A percentile compares a stretch with the other conserved stretches of the same genome.
These are phyloP conservation scores for Bipolaris bicolor DNA, from an alignment of 2,329 filamentous ascomycete genomes.

Conservation along the genomic window DNA sequence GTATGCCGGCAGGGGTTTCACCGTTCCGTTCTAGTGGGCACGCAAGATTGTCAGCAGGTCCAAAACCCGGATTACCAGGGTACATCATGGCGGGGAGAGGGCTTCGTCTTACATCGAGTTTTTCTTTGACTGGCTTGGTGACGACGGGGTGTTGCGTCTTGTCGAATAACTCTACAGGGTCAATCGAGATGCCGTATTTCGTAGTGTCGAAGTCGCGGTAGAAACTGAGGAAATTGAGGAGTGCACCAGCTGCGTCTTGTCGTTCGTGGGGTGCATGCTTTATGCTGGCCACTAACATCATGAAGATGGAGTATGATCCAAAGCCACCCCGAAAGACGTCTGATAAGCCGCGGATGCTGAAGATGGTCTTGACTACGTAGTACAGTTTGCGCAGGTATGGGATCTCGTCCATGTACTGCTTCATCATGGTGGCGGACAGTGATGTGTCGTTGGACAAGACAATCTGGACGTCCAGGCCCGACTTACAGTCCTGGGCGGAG, in stretches of 20 bases:
- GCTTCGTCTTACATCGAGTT: slow-evolving; percentile 24
- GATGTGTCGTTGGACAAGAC: slow-evolving; percentile 53
- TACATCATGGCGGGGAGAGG: not conserved
- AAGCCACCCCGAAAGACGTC: slow-evolving; percentile 58
- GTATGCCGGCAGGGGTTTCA: slow-evolving; percentile 29
- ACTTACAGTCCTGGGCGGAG: slow-evolving; percentile 51
- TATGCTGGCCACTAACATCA: slow-evolving; percentile 63
- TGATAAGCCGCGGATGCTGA: slow-evolving; percentile 58
- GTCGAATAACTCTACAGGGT: slow-evolving; percentile 54
- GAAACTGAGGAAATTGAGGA: slow-evolving; percentile 59
- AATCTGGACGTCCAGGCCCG: slow-evolving; percentile 61
- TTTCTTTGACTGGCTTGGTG: slow-evolving; percentile 19
- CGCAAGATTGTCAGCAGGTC: slow-evolving; percentile 12
- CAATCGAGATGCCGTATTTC: slow-evolving; percentile 57
- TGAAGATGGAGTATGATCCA: slow-evolving; percentile 61
- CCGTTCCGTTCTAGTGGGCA: slow-evolving; percentile 18
- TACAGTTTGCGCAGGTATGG: slow-evolving; percentile 59
- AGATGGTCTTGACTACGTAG: slow-evolving; percentile 55
- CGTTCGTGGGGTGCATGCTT: slow-evolving; percentile 50
- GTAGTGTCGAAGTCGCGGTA: slow-evolving; percentile 57
- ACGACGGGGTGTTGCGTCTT: slow-evolving; percentile 39
- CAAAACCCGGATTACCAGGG: too few species aligned
- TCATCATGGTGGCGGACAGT: slow-evolving; percentile 52
- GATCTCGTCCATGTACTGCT: slow-evolving; percentile 56
- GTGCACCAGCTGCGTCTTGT: slow-evolving; percentile 49